Base-by-base conservation (phyloP, 2,329 filamentous ascomycete species). In the Lachnellula subtilissima region DNA sequence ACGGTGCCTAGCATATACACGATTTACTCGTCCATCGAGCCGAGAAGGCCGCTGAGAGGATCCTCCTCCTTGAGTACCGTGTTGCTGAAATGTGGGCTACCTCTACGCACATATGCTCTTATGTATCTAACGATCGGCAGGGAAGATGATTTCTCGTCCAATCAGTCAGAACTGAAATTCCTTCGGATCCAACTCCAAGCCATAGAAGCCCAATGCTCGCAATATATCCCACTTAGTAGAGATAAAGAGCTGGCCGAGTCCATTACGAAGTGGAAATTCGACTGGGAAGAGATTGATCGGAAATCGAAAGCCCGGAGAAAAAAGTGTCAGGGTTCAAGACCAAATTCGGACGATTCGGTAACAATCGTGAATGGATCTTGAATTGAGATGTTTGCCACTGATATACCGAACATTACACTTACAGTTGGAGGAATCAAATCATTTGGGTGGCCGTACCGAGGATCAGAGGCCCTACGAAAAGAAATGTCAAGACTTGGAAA, bases 101-200 rank as follows among this genome's bases (percentile, higher is more conserved):
- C 22, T 32, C 22, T 11, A 40, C n/a, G 28, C 39, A 43, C n/a
- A 68, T 74, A 32, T 35, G 69, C 42, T 11, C n/a, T 15, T 22
- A 5, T 32, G 28, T 32, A 48, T 45, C 50, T 57, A 45, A 58
- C 32, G 32, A 32, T 50, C 51, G 46, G 45, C 57, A 85, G 78
- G 62, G 83, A 82, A 65, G 73, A 78, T 39, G 79, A 85, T 62
- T 74, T 81, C 23, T 73, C 78, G 49, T 76, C 80, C 62, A 79
- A 79, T 64, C 80, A 85, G 59, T 78, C 82, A 42, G 83, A 86
- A 66, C 75, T 87, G 28, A 76, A 80, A 46, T 82, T 82, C 66
- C 76, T 85, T 43, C 80, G 82, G 55, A 81, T 88, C 58, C 79
- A 82, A 65, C 75, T 85, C 59, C 82, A 84, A 61, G 82, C 80